Conservation (phyloP, 2,329 filamentous ascomycete species). For the Arthrinium puccinioides region DNA sequence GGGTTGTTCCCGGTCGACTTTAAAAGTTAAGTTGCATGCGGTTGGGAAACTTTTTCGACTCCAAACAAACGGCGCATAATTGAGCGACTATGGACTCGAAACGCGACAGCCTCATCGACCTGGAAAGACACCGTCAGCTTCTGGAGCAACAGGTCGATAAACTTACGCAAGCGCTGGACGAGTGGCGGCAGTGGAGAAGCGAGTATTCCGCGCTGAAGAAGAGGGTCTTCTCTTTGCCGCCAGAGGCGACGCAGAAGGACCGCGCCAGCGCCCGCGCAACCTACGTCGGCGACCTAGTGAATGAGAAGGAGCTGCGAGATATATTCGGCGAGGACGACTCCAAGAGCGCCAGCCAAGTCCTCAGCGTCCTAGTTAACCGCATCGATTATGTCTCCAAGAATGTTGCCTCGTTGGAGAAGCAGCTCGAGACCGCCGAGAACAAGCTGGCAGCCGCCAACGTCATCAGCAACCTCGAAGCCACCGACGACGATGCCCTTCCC, state of each 20-base stretch:
- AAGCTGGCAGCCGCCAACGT: slow-evolving; percentile 59
- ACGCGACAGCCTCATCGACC: slow-evolving; percentile 54
- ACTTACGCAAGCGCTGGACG: slow-evolving; percentile 67
- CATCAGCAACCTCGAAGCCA: slow-evolving; percentile 51
- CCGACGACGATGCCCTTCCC: slow-evolving; percentile 63
- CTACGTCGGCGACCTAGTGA: slow-evolving; percentile 59
- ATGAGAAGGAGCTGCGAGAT: slow-evolving; percentile 47
- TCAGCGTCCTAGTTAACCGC: slow-evolving; percentile 62
- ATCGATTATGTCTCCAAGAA: slow-evolving; percentile 89
- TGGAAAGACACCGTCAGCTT: slow-evolving; percentile 67
- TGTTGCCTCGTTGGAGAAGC: slow-evolving; percentile 52
- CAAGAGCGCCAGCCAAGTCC: slow-evolving; percentile 54
- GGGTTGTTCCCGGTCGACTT: too few relatives aligned
- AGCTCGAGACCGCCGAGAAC: slow-evolving; percentile 58
- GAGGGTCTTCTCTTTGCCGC: slow-evolving; percentile 56
- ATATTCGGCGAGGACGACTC: slow-evolving; percentile 36
- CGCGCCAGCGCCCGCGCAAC: slow-evolving; percentile 50
- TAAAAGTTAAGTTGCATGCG: too few relatives aligned
- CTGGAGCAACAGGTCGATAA: slow-evolving; percentile 71
- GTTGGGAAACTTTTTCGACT: too few relatives aligned
- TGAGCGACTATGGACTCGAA: too few relatives aligned
- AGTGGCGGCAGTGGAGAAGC: slow-evolving; percentile 87
- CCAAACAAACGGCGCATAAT: too few relatives aligned
- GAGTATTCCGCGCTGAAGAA: slow-evolving; percentile 89
- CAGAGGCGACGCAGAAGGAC: slow-evolving; percentile 40